phyloP scores from a whole-genome alignment of 2,329 filamentous ascomycete species.

The Sporothrix luriei region DNA sequence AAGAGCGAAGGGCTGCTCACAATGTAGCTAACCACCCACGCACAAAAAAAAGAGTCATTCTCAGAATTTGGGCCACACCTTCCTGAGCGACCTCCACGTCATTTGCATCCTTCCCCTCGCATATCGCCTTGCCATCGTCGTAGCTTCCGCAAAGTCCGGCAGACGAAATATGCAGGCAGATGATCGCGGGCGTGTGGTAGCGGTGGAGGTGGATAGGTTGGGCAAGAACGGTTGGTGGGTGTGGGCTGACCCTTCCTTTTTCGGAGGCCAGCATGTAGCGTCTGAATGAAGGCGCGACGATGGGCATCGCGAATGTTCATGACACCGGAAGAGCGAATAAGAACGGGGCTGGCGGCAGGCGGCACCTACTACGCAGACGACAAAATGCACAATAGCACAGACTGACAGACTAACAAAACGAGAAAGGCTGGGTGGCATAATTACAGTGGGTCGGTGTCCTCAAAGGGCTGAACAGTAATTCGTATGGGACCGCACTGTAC shows the following conservation, averaged over 20 bases:
- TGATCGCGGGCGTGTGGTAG: constrained; percentile 19
- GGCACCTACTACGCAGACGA: constrained; percentile 10
- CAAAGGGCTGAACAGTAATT: constrained; percentile 22
- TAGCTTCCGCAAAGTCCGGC: constrained; percentile 25
- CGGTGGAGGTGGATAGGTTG: constrained; percentile 9
- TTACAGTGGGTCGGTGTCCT: not conserved
- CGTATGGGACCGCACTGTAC: constrained; percentile 6
- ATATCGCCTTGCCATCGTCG: constrained; percentile 6
- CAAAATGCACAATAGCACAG: not conserved
- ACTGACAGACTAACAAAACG: not conserved
- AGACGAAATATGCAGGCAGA: constrained; percentile 25
- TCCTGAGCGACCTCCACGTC: not conserved
- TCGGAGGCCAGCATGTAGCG: not conserved
- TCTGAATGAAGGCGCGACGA: not conserved
- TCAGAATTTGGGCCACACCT: not conserved
- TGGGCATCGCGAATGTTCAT: not conserved
- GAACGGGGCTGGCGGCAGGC: constrained; percentile 10
- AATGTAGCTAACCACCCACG: not conserved
- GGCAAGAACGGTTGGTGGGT: not conserved
- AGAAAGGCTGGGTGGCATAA: not conserved
- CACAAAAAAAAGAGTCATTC: not conserved
- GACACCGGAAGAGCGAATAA: constrained; percentile 16
- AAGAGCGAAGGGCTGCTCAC: not conserved
- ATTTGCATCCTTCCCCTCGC: not conserved
- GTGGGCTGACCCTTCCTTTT: constrained; percentile 16